These are phyloP conservation scores for Erigeron canadensis DNA, from an alignment of 129 eudicot species.

Conservation along the genomic window DNA sequence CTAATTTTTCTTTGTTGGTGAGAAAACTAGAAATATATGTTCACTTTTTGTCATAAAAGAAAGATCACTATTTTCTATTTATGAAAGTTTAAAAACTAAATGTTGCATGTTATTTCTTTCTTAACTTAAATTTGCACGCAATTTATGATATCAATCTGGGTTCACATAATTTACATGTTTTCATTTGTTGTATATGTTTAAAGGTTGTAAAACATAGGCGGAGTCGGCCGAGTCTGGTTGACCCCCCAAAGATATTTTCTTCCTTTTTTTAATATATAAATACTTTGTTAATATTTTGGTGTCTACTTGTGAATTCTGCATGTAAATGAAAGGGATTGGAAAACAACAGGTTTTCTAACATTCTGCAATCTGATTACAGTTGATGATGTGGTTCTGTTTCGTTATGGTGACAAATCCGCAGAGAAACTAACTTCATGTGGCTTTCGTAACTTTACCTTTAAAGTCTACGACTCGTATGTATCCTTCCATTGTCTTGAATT, in stretches of 20 bases:
- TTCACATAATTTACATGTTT: not conserved
- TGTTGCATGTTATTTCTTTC: not conserved
- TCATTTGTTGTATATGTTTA: not conserved
- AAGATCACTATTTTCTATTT: not conserved
- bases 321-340: not conserved
- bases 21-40: not conserved
- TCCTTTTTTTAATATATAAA: not conserved
- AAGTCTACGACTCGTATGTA: slow-evolving; percentile 64
- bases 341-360: not conserved
- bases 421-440: slow-evolving; percentile 54
- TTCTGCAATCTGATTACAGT: slow-evolving; percentile 45
- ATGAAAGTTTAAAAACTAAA: not conserved
- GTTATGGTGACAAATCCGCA: slow-evolving; percentile 69
- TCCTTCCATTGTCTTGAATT: not conserved
- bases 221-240: not conserved
- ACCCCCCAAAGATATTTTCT: not conserved
- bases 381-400: slow-evolving; percentile 79
- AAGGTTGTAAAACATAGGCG: not conserved
- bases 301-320: not conserved
- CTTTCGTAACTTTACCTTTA: slow-evolving; percentile 69
- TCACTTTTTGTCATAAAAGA: not conserved
- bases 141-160: not conserved
- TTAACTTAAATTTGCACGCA: not conserved
- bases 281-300: not conserved
- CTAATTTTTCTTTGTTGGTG: not conserved